These are phyloP conservation scores for Plasmodium malariae DNA, from an alignment of 169 alveolate species.

Conservation along the genomic window DNA sequence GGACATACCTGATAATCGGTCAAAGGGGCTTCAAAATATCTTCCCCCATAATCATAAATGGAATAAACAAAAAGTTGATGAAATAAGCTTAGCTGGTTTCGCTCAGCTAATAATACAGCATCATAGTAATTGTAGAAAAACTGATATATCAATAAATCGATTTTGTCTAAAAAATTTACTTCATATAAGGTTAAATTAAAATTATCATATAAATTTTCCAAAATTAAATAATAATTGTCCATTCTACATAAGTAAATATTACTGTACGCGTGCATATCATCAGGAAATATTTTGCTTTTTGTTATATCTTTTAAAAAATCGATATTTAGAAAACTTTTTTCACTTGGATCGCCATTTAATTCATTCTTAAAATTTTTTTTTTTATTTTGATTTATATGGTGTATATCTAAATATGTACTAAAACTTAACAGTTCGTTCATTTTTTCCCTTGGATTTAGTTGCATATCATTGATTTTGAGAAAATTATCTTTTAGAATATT, in stretches of 20 bases:
- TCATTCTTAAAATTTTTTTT: constrained; percentile 8
- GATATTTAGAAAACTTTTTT: constrained; percentile 36
- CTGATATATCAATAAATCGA: constrained; percentile 21
- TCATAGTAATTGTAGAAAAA: constrained; percentile 58
- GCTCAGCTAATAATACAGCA: constrained; percentile 31
- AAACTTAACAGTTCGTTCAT: constrained; percentile 9
- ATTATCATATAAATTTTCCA: constrained; percentile 20
- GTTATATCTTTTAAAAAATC: constrained; percentile 50
- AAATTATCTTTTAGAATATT: not conserved
- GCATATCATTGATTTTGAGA: not conserved
- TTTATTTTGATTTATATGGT: constrained; percentile 56
- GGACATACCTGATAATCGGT: constrained; percentile 51
- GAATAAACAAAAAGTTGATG: constrained; percentile 65
- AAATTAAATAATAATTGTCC: constrained; percentile 37
- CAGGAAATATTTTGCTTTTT: constrained; percentile 6
- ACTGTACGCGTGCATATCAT: not conserved
- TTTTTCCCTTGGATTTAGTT: not conserved
- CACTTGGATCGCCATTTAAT: constrained; percentile 16
- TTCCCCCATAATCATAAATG: constrained; percentile 48
- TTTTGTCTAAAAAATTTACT: constrained; percentile 37
- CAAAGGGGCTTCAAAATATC: constrained; percentile 36
- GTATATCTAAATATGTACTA: constrained; percentile 17
- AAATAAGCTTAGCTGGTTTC: not conserved
- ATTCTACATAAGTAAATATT: constrained; percentile 38
- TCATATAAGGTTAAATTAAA: constrained; percentile 46